Evolutionary conservation across 495 filamentous ascomycete species (phyloP).

Genomic region (Neurospora terricola): DNA sequence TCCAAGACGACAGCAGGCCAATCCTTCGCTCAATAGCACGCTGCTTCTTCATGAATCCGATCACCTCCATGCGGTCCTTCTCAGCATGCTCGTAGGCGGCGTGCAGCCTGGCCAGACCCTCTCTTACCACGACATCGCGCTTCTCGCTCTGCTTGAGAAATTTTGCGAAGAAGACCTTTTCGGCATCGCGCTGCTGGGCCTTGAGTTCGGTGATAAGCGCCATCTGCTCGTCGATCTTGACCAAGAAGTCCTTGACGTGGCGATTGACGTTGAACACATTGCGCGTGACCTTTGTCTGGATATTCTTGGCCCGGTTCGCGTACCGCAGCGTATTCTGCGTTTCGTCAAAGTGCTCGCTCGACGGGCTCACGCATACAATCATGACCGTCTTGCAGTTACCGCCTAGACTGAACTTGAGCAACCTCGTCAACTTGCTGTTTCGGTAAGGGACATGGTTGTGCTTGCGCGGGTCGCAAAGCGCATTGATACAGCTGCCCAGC

Average conservation of each 20-base stretch:
- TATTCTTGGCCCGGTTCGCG: slow-evolving; percentile 97
- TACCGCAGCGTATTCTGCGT: slow-evolving; percentile 98
- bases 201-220: slow-evolving; percentile 88
- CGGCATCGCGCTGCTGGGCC: slow-evolving; percentile 83
- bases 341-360: slow-evolving; percentile 94
- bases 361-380: slow-evolving; percentile 98
- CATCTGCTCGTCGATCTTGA: slow-evolving; percentile 96
- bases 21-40: slow-evolving; percentile 79
- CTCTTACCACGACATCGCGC: slow-evolving; percentile 64
- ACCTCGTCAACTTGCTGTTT: slow-evolving; percentile 91
- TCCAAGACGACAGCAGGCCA: slow-evolving; percentile 75
- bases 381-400: slow-evolving; percentile 99
- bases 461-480: slow-evolving; percentile 88
- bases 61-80: slow-evolving; percentile 69
- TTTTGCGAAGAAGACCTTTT: slow-evolving; percentile 75
- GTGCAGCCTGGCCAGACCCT: slow-evolving; percentile 72
- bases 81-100: slow-evolving; percentile 74
- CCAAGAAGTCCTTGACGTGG: slow-evolving; percentile 95
- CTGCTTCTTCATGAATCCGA: slow-evolving; percentile 69
- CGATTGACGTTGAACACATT: slow-evolving; percentile 99
- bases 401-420: slow-evolving; percentile 94
- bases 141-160: slow-evolving; percentile 83
- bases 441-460: slow-evolving; percentile 93
- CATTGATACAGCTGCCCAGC: slow-evolving; percentile 96
- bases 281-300: slow-evolving; percentile 96